These are phyloP conservation scores for Diaporthe capsici DNA, from an alignment of 2,329 filamentous ascomycete species.

Conservation along the genomic window DNA sequence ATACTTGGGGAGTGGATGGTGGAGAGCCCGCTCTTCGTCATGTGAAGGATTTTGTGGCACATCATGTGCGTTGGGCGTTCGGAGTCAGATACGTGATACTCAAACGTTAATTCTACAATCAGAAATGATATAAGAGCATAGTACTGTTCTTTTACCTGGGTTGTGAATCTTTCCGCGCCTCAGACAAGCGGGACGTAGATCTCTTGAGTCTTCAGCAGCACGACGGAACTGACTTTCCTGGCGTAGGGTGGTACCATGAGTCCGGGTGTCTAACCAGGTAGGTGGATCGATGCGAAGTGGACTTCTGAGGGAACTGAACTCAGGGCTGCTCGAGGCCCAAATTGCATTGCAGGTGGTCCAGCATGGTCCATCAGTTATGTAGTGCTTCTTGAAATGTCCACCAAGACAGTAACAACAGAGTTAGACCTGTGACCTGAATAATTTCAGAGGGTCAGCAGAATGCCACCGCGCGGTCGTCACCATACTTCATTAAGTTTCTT, in stretches of 20 bases:
- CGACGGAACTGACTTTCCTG: neutral
- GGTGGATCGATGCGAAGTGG: neutral
- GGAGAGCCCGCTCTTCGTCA: neutral
- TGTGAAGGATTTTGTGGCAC: neutral
- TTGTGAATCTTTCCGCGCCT: neutral
- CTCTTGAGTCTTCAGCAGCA: neutral
- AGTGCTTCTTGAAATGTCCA: neutral
- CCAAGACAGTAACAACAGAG: neutral
- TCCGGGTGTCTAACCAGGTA: neutral
- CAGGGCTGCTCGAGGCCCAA: neutral
- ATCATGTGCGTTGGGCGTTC: constrained; percentile 7
- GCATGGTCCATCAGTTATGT: neutral
- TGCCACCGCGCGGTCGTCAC: neutral
- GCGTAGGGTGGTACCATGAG: neutral
- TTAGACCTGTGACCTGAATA: neutral
- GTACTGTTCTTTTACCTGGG: no score
- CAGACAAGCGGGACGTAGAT: neutral
- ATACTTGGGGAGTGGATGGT: no score
- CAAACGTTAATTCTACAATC: constrained; percentile 17
- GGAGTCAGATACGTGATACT: constrained; percentile 28
- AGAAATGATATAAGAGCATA: neutral
- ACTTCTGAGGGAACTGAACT: neutral
- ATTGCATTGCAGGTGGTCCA: neutral
- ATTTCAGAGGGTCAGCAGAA: neutral
- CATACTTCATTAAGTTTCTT: neutral